Evolutionary conservation across 2,329 filamentous ascomycete species (phyloP), one percentile per base, ranked within the genome.

Genomic region (Exophiala sp.): DNA sequence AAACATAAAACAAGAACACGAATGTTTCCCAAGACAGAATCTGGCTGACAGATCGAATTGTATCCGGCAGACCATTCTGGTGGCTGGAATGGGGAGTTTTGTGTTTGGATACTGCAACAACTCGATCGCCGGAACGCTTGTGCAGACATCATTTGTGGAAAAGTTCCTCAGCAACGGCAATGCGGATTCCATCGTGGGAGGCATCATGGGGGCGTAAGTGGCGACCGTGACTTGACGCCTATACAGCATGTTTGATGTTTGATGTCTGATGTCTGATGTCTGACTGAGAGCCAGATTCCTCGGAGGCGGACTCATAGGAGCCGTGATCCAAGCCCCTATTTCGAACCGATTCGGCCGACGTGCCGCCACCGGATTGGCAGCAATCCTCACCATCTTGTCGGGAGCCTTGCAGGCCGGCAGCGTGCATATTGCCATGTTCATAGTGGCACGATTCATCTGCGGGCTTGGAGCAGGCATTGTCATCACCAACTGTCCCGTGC

Each of bases 101-200:
- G 55, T 61, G 19, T 65, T 61, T 43, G 63, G 63, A 35, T 65
- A 61, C 48, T 54, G 60, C 9, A 61, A 58, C 44, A 65, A 65
- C 48, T 50, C 57, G 14, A 64, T 65, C 47, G 58, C 61, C 19
- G 59, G 63, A 2, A 62, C 62, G 1, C 42, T 65, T 9, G 64
- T 61, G 7, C 62, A 64, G 48, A 48, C 58, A 2, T 59, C 59
- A 9, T 65, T 65, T 49, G 44, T 63, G 13, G 50, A 48, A 2
- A 57, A 60, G 43, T 64, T 65, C 39, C 37, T 64, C 18, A 52
- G 14, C 21, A 43, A 43, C 11, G 9, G 45, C n/a, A 56, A 62
- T 49, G 55, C 58, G 14, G 44, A 42, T 27, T 32, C 53, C 4
- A 27, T 54, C 22, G 53, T 53, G 10, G 60, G 56, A 43, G 60